A percentile compares a stretch with the other conserved stretches of the same genome.
These are phyloP conservation scores for Geotrichum siamense DNA, from an alignment of 1,139 yeast species.

Conservation along the genomic window DNA sequence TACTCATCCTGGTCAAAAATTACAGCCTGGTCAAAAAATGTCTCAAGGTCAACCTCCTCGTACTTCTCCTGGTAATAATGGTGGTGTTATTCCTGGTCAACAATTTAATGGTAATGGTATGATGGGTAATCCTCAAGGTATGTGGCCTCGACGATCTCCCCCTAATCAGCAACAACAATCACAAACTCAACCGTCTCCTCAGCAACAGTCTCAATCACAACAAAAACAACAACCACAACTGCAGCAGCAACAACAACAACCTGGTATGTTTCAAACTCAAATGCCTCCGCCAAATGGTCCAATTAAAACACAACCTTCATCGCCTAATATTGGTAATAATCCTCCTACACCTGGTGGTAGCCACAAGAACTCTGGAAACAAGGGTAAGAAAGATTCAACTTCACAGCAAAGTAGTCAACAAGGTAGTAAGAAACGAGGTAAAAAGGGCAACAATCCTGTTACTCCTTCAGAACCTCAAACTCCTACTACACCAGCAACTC, in stretches of 20 bases:
- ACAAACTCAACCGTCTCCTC: no score
- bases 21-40: constrained; percentile 2
- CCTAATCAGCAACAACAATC: constrained; percentile 20
- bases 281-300: constrained; percentile 32
- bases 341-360: constrained; percentile 46
- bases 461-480: constrained; percentile 35
- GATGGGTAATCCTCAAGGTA: constrained; percentile 14
- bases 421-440: constrained; percentile 22
- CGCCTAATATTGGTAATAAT: constrained; percentile 32
- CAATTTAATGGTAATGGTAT: constrained; percentile 25
- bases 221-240: constrained; percentile 20
- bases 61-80: constrained; percentile 17
- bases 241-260: constrained; percentile 17
- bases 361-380: constrained; percentile 37
- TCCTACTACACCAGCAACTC: constrained; percentile 37
- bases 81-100: constrained; percentile 9
- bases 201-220: constrained; percentile 21
- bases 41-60: constrained; percentile 13
- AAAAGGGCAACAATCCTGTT: constrained; percentile 23
- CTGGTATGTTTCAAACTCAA: constrained; percentile 15
- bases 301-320: constrained; percentile 29
- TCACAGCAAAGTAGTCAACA: constrained; percentile 11
- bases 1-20: constrained; percentile 1
- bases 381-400: constrained; percentile 36
- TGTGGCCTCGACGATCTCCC: constrained; percentile 9